These are phyloP conservation scores for Picochlorum sp. DNA, from an alignment of 139 green algal species.

Conservation along the genomic window DNA sequence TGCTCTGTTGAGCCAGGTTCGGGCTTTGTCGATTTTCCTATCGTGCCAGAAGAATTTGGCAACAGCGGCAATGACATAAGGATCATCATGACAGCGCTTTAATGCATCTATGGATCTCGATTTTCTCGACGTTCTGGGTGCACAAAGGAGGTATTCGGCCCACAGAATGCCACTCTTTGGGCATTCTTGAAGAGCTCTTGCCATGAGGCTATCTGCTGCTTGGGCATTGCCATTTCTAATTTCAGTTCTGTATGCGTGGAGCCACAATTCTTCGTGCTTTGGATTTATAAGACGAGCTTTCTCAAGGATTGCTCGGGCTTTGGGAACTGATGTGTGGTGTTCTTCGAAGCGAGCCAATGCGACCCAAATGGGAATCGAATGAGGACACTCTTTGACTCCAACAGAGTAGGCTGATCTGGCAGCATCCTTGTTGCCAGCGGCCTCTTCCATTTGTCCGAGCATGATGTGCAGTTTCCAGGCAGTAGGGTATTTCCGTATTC, in stretches of 20 bases:
- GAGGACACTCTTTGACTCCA: slow-evolving; percentile 50
- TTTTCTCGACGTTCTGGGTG: slow-evolving; percentile 73
- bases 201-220: slow-evolving; percentile 78
- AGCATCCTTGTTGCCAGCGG: slow-evolving; percentile 29
- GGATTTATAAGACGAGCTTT: slow-evolving; percentile 75
- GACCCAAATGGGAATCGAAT: slow-evolving; percentile 64
- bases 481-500: slow-evolving; percentile 56
- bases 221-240: slow-evolving; percentile 56
- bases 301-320: slow-evolving; percentile 43
- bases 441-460: slow-evolving; percentile 85
- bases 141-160: slow-evolving; percentile 78
- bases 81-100: slow-evolving; percentile 84
- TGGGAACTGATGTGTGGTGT: slow-evolving; percentile 42
- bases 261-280: slow-evolving; percentile 69
- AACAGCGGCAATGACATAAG: slow-evolving; percentile 72
- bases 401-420: slow-evolving; percentile 30
- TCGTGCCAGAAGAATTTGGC: slow-evolving; percentile 88
- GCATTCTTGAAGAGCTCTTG: slow-evolving; percentile 89
- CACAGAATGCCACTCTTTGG: slow-evolving; percentile 77
- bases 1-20: slow-evolving; percentile 77
- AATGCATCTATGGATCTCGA: slow-evolving; percentile 80
- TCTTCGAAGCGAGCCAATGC: slow-evolving; percentile 73
- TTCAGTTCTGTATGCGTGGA: slow-evolving; percentile 84
- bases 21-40: slow-evolving; percentile 86
- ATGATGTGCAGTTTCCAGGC: slow-evolving; percentile 93